Base-by-base conservation (phyloP, 148 eudicot species). In the Polygonum maritimum region DNA sequence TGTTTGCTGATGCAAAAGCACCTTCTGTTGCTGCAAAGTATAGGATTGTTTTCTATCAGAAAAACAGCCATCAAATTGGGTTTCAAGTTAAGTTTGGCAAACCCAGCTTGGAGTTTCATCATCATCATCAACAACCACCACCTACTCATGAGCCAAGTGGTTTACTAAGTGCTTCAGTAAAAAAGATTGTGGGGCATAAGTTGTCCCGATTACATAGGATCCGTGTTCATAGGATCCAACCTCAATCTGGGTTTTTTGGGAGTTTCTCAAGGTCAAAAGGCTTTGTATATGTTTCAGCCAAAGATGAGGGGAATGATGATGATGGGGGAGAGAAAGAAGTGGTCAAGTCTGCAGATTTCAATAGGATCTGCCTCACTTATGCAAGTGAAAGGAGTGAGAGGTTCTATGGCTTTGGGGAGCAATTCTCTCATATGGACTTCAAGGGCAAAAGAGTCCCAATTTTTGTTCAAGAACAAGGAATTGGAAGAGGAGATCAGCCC, bases 401-500 rank as follows among this genome's bases (percentile, higher is more conserved):
- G 75, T 90, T 96, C 73, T 96, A 48, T 84, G 99, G 99, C 0
- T 96, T 96, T 73, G 99, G 99, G 12, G 99, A 96, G 77, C 99
- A 96, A 74, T 96, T 96, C 74, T 96, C 99, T 69, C 90, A 89
- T 74, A 88, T 96, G 98, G 83, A 96, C 79, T 91, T 96, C 69
- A 96, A 96, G 62, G 98, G 99, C 19, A 96, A 87, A 82, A 91
- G 92, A 84, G 94, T 96, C 7, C 99, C 99, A 0, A 96, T 96
- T 58, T 83, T 96, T 63, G 99, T 96, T 57, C 99, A 96, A 87
- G 99, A 96, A 69, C 99, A 96, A 82, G 97, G 99, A 16, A 92
- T 96, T 83, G 99, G 99, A 73, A 91, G 99, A 86, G 99, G 99
- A 18, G 98, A 96, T 85, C 99, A 96, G 80, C 99, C 99, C n/a